Evolutionary conservation across 805 yeast genomes (phyloP).

Genomic region (Clavispora phyllophila): DNA sequence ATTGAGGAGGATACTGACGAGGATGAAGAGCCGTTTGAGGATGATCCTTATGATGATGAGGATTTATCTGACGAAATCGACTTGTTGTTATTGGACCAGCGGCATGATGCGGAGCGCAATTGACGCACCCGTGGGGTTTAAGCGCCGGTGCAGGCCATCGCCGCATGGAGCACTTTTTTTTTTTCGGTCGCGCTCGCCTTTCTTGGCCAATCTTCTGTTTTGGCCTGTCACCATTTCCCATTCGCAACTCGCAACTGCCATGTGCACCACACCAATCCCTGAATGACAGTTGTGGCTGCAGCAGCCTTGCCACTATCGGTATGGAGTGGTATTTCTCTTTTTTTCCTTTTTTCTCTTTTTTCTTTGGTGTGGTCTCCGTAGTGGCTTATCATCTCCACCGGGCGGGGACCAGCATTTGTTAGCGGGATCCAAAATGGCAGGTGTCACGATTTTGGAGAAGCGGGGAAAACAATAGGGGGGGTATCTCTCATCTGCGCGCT

Average conservation of each 20-base stretch:
- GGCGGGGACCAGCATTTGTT: too few species aligned
- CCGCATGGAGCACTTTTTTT: too few species aligned
- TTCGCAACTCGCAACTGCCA: background rate
- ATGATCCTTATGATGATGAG: background rate
- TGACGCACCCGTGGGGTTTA: background rate
- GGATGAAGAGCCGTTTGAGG: slow-evolving; percentile 8
- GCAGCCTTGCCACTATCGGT: too few species aligned
- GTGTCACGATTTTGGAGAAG: too few species aligned
- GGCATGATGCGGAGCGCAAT: background rate
- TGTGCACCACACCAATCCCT: background rate
- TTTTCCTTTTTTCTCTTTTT: too few species aligned
- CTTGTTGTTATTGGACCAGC: slow-evolving; percentile 1
- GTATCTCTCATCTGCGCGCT: background rate
- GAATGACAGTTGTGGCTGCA: too few species aligned
- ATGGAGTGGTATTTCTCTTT: too few species aligned
- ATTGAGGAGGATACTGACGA: slow-evolving; percentile 10
- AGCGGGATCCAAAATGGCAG: too few species aligned
- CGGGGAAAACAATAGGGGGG: background rate
- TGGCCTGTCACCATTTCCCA: background rate
- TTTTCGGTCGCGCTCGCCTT: background rate
- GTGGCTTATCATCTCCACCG: too few species aligned
- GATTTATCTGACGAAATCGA: slow-evolving; percentile 2
- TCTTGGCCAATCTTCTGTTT: background rate
- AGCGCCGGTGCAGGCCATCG: background rate
- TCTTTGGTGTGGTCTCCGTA: too few species aligned